Base-by-base conservation (phyloP, 2,329 filamentous ascomycete genomes). In the Penicillium psychrosexuale region DNA sequence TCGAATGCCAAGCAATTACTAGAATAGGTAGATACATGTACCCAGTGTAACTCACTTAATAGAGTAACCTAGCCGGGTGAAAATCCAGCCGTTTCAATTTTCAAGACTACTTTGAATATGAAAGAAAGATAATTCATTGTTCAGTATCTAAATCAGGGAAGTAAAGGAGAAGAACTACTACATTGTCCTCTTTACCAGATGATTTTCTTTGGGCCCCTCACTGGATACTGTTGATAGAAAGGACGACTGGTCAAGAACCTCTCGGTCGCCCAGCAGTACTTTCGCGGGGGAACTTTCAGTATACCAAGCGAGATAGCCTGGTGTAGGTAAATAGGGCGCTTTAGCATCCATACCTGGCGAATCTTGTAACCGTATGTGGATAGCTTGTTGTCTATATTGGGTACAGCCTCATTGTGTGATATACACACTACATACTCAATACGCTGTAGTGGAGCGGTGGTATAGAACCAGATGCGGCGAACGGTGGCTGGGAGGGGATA, bases 341-440 rank as follows among this genome's bases (percentile, higher is more conserved):
- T 47, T 8, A 53, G 28, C 43, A 53, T 53, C 50, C 50, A 53
- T 8, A 47, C 22, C 17, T 53, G 50, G 15, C 6, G 28, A 47
- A 40, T 17, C 7, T 47, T n/a, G 19, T 53, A 40, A n/a, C 28
- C 5, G 8, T 53, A 47, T 12, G 3, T 27, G 17, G 22, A 8
- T 27, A 27, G 8, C 17, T 30, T 38, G 11, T 5, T 17, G 5
- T 13, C 11, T 11, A 8, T 31, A 15, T 31, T 27, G 15, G 36
- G 17, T 33, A n/a, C 28, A 2, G 15, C 11, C 11, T 38, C 43
- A 7, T 47, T 19, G 19, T 40, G 36, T 9, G 50, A 53, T 47
- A 52, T 47, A 27, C 50, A 47, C 9, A 47, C 30, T 17, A 47
- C 28, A 47, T 53, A 47, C 13, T 53, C 50, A 27, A 40, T 40